phyloP scores from a whole-genome alignment of 2,329 filamentous ascomycete genomes.

The Neonectria magnoliae region DNA sequence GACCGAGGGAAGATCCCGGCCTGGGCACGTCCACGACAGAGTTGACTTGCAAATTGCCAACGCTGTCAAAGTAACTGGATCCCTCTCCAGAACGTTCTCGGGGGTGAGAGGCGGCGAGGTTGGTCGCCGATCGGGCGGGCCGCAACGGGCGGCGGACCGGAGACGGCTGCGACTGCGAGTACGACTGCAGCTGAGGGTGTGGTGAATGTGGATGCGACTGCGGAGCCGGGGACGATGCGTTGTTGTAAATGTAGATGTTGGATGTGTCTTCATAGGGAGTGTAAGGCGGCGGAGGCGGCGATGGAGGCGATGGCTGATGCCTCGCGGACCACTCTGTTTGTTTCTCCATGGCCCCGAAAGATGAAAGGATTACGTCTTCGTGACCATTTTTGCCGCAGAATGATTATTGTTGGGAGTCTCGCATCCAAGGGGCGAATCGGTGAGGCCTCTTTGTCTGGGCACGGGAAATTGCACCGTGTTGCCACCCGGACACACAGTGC shows the following conservation, averaged over 20 bases:
- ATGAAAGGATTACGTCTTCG: neutral
- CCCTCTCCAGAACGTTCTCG: neutral
- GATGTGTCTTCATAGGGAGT: conserved; percentile 18
- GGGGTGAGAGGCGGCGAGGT: neutral
- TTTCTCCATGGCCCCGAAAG: neutral
- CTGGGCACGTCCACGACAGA: neutral
- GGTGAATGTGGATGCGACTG: conserved; percentile 20
- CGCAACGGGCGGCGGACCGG: neutral
- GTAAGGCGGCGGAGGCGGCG: conserved; percentile 30
- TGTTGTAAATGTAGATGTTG: neutral
- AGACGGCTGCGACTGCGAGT: neutral
- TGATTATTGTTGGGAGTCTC: neutral
- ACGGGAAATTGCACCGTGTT: conserved; percentile 22
- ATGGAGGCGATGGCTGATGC: conserved; percentile 27
- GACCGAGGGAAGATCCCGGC: neutral
- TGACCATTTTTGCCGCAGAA: neutral
- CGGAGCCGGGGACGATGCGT: conserved; percentile 28
- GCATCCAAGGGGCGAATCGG: conserved; percentile 8
- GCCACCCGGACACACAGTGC: neutral
- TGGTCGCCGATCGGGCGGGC: neutral
- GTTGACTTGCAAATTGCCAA: neutral
- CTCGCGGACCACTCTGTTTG: conserved; percentile 24
- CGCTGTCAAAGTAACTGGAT: neutral
- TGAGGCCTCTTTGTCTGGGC: conserved; percentile 12
- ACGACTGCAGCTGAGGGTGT: neutral